Conservation (phyloP, 2,329 filamentous ascomycete species). For the Neocatenulostroma microsporum region DNA sequence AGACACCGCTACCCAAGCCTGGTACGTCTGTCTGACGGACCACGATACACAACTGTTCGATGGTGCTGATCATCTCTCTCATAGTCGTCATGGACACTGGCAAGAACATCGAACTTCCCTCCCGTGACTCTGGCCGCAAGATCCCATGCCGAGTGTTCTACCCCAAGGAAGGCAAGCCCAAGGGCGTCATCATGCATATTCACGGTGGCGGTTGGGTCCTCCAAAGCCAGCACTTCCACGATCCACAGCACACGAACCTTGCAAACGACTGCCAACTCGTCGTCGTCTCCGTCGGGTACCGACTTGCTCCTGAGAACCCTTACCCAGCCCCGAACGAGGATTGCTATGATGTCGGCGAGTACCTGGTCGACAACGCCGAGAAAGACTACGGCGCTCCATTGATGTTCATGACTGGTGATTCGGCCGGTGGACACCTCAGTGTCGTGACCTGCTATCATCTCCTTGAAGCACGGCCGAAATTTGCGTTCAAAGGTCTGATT, state of each 20-base stretch:
- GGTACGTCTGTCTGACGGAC: neutral
- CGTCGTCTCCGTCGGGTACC: conserved; percentile 51
- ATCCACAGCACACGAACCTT: conserved; percentile 42
- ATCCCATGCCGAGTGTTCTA: conserved; percentile 49
- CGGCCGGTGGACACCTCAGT: conserved; percentile 46
- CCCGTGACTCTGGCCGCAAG: conserved; percentile 42
- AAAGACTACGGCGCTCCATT: conserved; percentile 35
- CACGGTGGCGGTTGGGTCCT: conserved; percentile 46
- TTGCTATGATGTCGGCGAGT: conserved; percentile 50
- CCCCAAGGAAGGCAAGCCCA: conserved; percentile 37
- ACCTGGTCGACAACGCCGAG: conserved; percentile 43
- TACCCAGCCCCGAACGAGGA: conserved; percentile 50
- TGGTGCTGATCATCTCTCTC: conserved; percentile 1
- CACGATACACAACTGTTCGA: neutral
- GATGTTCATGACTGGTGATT: conserved; percentile 41
- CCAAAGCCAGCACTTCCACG: conserved; percentile 37
- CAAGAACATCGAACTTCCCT: conserved; percentile 43
- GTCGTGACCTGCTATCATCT: conserved; percentile 43
- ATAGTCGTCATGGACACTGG: conserved; percentile 39
- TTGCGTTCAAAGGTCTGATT: conserved; percentile 44
- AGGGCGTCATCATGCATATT: conserved; percentile 42
- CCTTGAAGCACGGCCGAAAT: conserved; percentile 30
- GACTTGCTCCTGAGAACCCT: conserved; percentile 52
- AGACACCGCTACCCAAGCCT: conserved; percentile 41
- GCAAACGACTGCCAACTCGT: conserved; percentile 44